Conservation (phyloP, 768 basidiomycete species). For the Macrolepiota fuliginosa region DNA sequence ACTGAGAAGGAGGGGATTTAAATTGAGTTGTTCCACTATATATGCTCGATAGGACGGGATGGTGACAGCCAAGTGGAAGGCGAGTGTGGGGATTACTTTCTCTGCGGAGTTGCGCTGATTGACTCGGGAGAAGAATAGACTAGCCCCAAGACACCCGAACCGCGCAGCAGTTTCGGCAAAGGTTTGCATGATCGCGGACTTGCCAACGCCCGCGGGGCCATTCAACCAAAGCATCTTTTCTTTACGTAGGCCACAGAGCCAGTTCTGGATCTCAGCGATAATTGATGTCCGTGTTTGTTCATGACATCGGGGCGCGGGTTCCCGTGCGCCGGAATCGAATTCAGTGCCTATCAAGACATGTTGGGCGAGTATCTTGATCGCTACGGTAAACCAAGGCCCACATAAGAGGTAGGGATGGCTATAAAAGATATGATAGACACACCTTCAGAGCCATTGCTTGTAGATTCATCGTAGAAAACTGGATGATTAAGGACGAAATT, state of each 20-base stretch:
- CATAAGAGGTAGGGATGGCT: not conserved
- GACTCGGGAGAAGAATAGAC: slow-evolving; percentile 21
- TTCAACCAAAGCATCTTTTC: slow-evolving; percentile 17
- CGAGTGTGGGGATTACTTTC: slow-evolving; percentile 19
- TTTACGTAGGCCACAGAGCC: slow-evolving; percentile 3
- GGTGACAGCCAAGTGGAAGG: slow-evolving; percentile 18
- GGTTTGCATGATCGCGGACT: slow-evolving; percentile 28
- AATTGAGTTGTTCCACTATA: not conserved
- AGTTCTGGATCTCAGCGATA: slow-evolving; percentile 5
- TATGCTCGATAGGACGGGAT: not conserved
- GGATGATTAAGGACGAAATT: not conserved
- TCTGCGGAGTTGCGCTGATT: not conserved
- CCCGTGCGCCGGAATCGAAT: slow-evolving; percentile 19
- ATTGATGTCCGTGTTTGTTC: slow-evolving; percentile 17
- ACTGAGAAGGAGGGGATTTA: slow-evolving; percentile 4
- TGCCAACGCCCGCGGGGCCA: slow-evolving; percentile 26
- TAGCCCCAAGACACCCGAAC: slow-evolving; percentile 9
- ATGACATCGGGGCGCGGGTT: slow-evolving; percentile 18
- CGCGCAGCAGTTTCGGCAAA: slow-evolving; percentile 19
- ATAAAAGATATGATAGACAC: not conserved
- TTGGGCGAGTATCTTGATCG: not conserved
- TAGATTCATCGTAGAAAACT: not conserved
- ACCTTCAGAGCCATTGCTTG: not conserved
- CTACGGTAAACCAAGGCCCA: not conserved
- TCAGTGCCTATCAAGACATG: not conserved